Evolutionary conservation across 1,284 basidiomycete species (phyloP).

Genomic region (Cryptococcus sp.): DNA sequence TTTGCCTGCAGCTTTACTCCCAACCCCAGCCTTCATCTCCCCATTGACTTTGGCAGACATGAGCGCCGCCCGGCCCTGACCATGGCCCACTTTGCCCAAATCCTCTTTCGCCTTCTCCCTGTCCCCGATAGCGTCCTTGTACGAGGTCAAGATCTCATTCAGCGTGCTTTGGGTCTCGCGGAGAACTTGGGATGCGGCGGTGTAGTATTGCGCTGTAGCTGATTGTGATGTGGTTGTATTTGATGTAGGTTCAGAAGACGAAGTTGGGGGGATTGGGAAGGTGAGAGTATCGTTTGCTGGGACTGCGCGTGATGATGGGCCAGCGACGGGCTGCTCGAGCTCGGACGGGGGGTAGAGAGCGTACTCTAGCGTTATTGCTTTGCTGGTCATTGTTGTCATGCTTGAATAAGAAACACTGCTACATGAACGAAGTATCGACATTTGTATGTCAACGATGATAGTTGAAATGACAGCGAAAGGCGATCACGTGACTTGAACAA

Average conservation of each 20-base stretch:
- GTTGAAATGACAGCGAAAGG: background rate
- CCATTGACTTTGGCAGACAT: slow-evolving; percentile 31
- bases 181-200: slow-evolving; percentile 17
- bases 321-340: slow-evolving; percentile 6
- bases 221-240: slow-evolving; percentile 2
- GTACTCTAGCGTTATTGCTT: slow-evolving; percentile 23
- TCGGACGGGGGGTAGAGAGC: slow-evolving; percentile 23
- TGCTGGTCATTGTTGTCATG: slow-evolving; percentile 6
- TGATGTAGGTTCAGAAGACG: background rate
- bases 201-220: slow-evolving; percentile 28
- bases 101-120: slow-evolving; percentile 37
- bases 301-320: slow-evolving; percentile 10
- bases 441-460: no score
- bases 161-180: slow-evolving; percentile 21
- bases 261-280: slow-evolving; percentile 4
- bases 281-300: slow-evolving; percentile 10
- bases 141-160: slow-evolving; percentile 30
- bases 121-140: slow-evolving; percentile 40
- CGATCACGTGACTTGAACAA: slow-evolving; percentile 3
- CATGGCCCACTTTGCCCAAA: slow-evolving; percentile 25
- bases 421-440: no score
- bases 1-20: background rate
- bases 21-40: slow-evolving; percentile 4
- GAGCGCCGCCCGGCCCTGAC: slow-evolving; percentile 33
- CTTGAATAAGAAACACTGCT: background rate